Conservation (phyloP, 495 filamentous ascomycete species). For the Aspergillus bridgeri region DNA sequence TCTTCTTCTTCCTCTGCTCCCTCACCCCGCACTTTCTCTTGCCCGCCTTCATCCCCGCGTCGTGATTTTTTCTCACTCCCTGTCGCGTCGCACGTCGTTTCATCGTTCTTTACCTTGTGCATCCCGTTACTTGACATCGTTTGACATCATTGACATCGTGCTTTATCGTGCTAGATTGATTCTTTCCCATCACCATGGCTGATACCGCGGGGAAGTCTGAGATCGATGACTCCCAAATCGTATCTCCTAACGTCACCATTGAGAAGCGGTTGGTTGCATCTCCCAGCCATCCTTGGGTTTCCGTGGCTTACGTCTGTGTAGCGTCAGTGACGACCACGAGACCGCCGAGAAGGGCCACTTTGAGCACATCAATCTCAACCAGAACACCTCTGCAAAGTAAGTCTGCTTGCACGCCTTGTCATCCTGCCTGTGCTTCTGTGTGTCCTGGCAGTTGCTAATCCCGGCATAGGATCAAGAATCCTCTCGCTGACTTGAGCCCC, state of each 20-base stretch:
- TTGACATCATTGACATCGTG: background rate
- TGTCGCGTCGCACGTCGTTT: background rate
- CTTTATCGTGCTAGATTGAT: background rate
- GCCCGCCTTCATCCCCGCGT: background rate
- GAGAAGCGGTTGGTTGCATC: conserved; percentile 10
- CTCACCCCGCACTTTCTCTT: conserved; percentile 6
- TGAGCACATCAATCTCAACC: conserved; percentile 47
- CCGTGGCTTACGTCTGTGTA: conserved; percentile 5
- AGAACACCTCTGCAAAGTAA: conserved; percentile 49
- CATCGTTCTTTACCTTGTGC: background rate
- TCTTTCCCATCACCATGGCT: background rate
- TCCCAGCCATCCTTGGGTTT: background rate
- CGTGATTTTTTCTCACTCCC: background rate
- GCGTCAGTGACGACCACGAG: conserved; percentile 20
- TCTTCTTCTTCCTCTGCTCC: background rate
- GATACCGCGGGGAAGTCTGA: conserved; percentile 2
- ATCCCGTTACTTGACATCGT: background rate
- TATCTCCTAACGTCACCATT: background rate
- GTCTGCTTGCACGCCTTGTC: conserved; percentile 1
- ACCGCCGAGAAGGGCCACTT: conserved; percentile 30
- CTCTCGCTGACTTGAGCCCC: conserved; percentile 53
- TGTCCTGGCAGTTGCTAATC: conserved; percentile 8
- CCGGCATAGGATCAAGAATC: conserved; percentile 56
- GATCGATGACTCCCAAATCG: conserved; percentile 1
- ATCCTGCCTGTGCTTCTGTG: background rate